A percentile compares a stretch with the other conserved stretches of the same genome.
Conservation (phyloP, 1,284 basidiomycete genomes). For the Peniophora sp. region DNA sequence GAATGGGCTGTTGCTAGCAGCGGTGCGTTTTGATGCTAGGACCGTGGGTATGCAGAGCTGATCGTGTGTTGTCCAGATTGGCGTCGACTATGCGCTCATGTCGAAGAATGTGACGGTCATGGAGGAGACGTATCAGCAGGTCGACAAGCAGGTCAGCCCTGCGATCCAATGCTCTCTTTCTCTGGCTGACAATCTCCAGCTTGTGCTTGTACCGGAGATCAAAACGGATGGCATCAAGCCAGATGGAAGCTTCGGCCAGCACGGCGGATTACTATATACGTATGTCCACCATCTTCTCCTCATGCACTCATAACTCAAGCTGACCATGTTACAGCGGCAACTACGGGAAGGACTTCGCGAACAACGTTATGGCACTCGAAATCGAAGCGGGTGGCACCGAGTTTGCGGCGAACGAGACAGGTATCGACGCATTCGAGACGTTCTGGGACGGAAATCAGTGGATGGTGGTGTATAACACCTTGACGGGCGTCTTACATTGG, state of each 20-base stretch:
- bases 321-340: not conserved
- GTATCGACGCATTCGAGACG: slow-evolving; percentile 36
- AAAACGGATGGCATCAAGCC: slow-evolving; percentile 50
- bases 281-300: too few relatives aligned
- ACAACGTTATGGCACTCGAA: slow-evolving; percentile 45
- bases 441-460: slow-evolving; percentile 47
- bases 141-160: slow-evolving; percentile 37
- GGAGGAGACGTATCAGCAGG: slow-evolving; percentile 37
- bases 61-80: slow-evolving; percentile 25
- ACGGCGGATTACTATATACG: slow-evolving; percentile 27
- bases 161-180: slow-evolving; percentile 20
- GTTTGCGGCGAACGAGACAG: slow-evolving; percentile 32
- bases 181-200: slow-evolving; percentile 4
- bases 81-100: slow-evolving; percentile 42
- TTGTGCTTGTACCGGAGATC: slow-evolving; percentile 34
- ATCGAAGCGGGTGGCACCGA: slow-evolving; percentile 45
- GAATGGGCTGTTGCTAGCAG: slow-evolving; percentile 36
- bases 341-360: slow-evolving; percentile 17
- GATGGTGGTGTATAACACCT: slow-evolving; percentile 58
- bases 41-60: too few relatives aligned
- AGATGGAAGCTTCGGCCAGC: slow-evolving; percentile 60
- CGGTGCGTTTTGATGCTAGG: too few relatives aligned
- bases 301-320: too few relatives aligned
- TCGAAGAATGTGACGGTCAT: slow-evolving; percentile 36
- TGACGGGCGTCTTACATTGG: slow-evolving; percentile 53